These are phyloP conservation scores for Oropetium thomaeum DNA, from an alignment of 176 grass and related monocot species.

Conservation along the genomic window DNA sequence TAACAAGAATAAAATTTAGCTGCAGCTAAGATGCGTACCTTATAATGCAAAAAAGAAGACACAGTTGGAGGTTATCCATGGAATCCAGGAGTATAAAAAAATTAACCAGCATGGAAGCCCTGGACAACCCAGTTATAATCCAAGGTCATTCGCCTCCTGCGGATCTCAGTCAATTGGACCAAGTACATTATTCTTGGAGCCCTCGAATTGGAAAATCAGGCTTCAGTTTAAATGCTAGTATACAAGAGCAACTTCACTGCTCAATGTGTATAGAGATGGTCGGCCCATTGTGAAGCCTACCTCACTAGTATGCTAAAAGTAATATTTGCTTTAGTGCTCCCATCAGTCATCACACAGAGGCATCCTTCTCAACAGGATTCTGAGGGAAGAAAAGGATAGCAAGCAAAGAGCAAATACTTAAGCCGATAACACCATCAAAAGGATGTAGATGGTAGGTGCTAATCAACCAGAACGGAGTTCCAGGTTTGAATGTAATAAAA, in stretches of 20 bases:
- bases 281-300: slow-evolving; percentile 23
- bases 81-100: not conserved
- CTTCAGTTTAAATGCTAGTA: slow-evolving; percentile 4
- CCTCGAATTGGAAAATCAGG: not conserved
- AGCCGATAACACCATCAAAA: slow-evolving; percentile 71
- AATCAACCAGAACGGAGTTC: slow-evolving; percentile 68
- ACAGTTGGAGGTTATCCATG: not conserved
- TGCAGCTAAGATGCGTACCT: slow-evolving; percentile 19
- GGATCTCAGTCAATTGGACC: not conserved
- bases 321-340: not conserved
- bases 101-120: not conserved
- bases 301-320: not conserved
- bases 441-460: slow-evolving; percentile 64
- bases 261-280: not conserved
- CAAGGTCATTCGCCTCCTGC: not conserved
- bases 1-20: not conserved
- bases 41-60: slow-evolving; percentile 5
- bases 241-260: not conserved
- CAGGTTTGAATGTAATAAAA: slow-evolving; percentile 52
- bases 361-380: slow-evolving; percentile 46
- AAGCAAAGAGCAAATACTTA: slow-evolving; percentile 66
- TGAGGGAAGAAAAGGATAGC: slow-evolving; percentile 77
- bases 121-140: not conserved
- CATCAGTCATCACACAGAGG: slow-evolving; percentile 41
- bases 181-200: not conserved